Evolutionary conservation across 208 protist species (phyloP).

Genomic region (Zelonia costaricensis): DNA sequence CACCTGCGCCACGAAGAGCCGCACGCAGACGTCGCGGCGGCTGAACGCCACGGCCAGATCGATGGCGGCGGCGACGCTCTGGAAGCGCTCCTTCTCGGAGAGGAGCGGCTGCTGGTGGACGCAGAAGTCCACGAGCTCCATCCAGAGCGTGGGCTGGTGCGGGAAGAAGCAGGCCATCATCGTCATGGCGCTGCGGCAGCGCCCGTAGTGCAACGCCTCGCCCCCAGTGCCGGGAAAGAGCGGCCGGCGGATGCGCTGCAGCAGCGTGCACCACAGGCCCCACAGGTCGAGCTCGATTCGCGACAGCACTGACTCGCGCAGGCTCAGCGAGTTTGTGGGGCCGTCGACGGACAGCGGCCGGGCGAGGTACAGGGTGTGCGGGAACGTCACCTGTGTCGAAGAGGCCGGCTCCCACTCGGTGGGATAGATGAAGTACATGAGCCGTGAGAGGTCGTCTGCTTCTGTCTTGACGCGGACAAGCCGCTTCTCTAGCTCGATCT

Average conservation of each 20-base stretch:
- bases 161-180: conserved; percentile 68
- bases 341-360: conserved; percentile 38
- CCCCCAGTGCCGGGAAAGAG: conserved; percentile 37
- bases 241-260: conserved; percentile 37
- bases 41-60: conserved; percentile 26
- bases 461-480: conserved; percentile 44
- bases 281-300: conserved; percentile 63
- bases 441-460: conserved; percentile 35
- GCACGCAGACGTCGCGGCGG: conserved; percentile 26
- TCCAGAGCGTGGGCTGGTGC: conserved; percentile 48
- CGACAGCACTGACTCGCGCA: conserved; percentile 26
- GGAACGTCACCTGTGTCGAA: conserved; percentile 18
- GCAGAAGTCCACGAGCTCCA: conserved; percentile 42
- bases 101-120: conserved; percentile 29
- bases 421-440: conserved; percentile 37
- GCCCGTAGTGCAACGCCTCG: conserved; percentile 54
- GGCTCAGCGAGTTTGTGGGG: conserved; percentile 5
- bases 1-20: conserved; percentile 35
- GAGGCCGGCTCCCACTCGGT: conserved; percentile 26
- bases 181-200: conserved; percentile 46
- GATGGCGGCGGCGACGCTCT: conserved; percentile 25
- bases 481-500: conserved; percentile 48
- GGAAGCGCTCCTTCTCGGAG: conserved; percentile 31
- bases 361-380: conserved; percentile 45
- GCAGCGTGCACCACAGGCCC: conserved; percentile 52